Conservation (phyloP, 352 stramenopile genomes). For the Globisporangium iwayamae region DNA sequence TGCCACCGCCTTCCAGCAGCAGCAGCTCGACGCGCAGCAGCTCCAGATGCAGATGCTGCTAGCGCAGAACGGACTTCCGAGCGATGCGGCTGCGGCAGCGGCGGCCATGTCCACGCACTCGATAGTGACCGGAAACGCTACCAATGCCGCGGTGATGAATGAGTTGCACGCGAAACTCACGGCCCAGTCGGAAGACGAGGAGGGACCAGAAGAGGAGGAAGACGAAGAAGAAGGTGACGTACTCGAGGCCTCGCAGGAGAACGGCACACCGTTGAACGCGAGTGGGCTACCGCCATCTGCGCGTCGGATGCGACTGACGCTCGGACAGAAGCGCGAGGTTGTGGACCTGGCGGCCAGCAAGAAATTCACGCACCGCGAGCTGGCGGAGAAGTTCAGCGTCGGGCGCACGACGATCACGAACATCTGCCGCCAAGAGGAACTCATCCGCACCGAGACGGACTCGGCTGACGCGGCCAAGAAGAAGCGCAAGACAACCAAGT, state of each 20-base stretch:
- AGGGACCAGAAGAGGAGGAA: slow-evolving; percentile 14
- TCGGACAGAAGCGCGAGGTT: slow-evolving; percentile 84
- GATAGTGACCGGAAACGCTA: slow-evolving; percentile 2
- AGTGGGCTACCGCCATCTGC: slow-evolving; percentile 21
- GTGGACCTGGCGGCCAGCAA: slow-evolving; percentile 80
- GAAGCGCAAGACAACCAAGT: slow-evolving; percentile 84
- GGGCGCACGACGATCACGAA: slow-evolving; percentile 85
- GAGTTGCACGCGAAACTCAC: slow-evolving; percentile 31
- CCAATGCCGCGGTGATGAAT: background rate
- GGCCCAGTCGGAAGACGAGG: slow-evolving; percentile 8
- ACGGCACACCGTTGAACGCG: slow-evolving; percentile 1
- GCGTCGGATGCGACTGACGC: slow-evolving; percentile 69
- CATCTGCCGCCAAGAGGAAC: slow-evolving; percentile 78
- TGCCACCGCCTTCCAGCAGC: slow-evolving; percentile 2
- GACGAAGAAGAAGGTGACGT: slow-evolving; percentile 13
- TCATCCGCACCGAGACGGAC: slow-evolving; percentile 84
- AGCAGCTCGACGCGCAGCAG: slow-evolving; percentile 13
- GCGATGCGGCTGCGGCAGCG: slow-evolving; percentile 6
- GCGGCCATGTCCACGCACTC: slow-evolving; percentile 8
- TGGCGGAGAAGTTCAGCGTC: slow-evolving; percentile 79
- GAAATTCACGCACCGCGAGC: slow-evolving; percentile 82
- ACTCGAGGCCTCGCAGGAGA: background rate
- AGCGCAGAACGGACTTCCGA: slow-evolving; percentile 14
- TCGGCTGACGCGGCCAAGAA: slow-evolving; percentile 83
- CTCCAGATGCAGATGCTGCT: slow-evolving; percentile 19